These are phyloP conservation scores for Epichloe baconii DNA, from an alignment of 2,329 filamentous ascomycete genomes.

Conservation along the genomic window DNA sequence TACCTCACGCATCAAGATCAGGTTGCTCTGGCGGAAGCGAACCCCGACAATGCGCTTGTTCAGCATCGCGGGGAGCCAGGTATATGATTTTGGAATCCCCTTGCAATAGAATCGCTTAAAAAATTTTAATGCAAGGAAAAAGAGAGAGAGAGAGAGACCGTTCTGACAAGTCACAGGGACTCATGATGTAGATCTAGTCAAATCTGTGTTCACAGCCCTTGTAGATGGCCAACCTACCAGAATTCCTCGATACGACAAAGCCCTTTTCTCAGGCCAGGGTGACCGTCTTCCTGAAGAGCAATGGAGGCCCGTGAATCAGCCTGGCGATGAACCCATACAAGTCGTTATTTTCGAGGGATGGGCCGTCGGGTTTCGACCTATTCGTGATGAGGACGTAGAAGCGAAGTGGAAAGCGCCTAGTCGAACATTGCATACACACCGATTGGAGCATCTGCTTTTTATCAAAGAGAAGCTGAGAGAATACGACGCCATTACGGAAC, in stretches of 20 bases:
- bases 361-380: conserved; percentile 71
- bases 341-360: conserved; percentile 81
- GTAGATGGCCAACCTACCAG: conserved; percentile 36
- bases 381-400: conserved; percentile 37
- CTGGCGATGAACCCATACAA: conserved; percentile 34
- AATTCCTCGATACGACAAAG: conserved; percentile 75
- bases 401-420: conserved; percentile 37
- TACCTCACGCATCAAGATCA: conserved; percentile 67
- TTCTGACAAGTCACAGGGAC: conserved; percentile 28
- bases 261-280: conserved; percentile 59
- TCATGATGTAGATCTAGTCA: conserved; percentile 59
- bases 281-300: conserved; percentile 51
- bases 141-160: too few species aligned
- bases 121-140: too few species aligned
- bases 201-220: conserved; percentile 46
- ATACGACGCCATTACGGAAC: conserved; percentile 37
- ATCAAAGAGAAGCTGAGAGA: conserved; percentile 33
- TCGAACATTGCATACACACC: conserved; percentile 35
- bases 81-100: conserved; percentile 6
- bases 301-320: conserved; percentile 48
- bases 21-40: conserved; percentile 44
- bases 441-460: conserved; percentile 34
- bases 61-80: conserved; percentile 75
- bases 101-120: not conserved
- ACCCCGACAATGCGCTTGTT: conserved; percentile 62